phyloP scores from a whole-genome alignment of 441 rosid species.

The Jatropha podagrica region DNA sequence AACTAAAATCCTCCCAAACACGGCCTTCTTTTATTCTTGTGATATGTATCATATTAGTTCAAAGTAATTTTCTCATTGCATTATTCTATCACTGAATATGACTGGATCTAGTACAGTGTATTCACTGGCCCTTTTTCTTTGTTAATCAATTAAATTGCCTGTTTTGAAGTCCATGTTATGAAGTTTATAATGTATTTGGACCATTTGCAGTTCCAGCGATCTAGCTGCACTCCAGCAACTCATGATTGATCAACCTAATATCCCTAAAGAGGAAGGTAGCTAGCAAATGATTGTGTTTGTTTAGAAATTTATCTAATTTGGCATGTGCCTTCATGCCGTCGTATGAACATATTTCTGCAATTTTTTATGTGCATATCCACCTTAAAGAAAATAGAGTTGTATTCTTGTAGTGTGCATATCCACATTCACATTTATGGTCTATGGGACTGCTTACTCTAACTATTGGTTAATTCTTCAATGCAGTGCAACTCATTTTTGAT shows the following conservation, averaged over 20 bases:
- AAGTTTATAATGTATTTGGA: conserved; percentile 12
- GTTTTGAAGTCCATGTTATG: neutral
- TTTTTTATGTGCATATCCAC: neutral
- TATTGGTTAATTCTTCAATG: conserved; percentile 22
- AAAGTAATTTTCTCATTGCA: neutral
- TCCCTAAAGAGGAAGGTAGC: conserved; percentile 70
- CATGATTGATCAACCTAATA: conserved; percentile 79
- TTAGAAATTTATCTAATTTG: neutral
- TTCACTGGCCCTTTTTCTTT: neutral
- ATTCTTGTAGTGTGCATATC: neutral
- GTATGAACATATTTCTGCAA: neutral
- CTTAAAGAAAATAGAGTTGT: neutral
- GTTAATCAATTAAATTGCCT: neutral
- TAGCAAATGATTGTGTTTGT: neutral
- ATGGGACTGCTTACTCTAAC: neutral
- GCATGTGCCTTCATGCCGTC: neutral
- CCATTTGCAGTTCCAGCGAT: conserved; percentile 52
- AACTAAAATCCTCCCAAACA: neutral
- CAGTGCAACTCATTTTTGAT: conserved; percentile 65
- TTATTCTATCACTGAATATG: neutral
- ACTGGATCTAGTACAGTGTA: neutral
- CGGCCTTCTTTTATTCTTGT: neutral
- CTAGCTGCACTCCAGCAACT: conserved; percentile 60
- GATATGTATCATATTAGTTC: neutral
- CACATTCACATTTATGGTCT: neutral